Base-by-base conservation (phyloP, 2,329 filamentous ascomycete species). In the Arthrobotrys musiformis region DNA sequence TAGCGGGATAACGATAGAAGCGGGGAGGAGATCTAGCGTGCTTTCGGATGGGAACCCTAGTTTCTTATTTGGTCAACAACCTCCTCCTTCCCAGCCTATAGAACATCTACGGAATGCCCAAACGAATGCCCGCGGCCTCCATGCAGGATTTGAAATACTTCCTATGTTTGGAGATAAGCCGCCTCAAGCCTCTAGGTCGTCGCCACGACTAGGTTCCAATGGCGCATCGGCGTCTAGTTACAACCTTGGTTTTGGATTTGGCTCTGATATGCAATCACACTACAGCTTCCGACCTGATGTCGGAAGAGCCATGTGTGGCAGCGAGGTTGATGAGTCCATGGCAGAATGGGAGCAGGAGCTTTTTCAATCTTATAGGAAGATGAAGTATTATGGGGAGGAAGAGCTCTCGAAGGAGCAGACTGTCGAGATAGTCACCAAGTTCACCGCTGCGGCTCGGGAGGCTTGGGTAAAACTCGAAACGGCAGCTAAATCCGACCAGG, bases 371-470 rank as follows among this genome's bases (percentile, higher is more conserved):
- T 76, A 76, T 40, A 17, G 72, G 30, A 69, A 69, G 19, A 76
- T 76, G 56, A 76, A 76, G 46, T 76, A 76, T 22, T 76, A 76
- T 33, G 72, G 72, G n/a, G 72, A 76, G 66, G 72, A 76, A 35
- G 58, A 76, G 17, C 33, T 63, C 17, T 76, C 72, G 0, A 76
- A 76, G n/a, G 72, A 76, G 19, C 52, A 69, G 50, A 76, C 72
- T 1, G 48, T 66, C 4, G 72, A 76, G 22, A 70, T 76, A n/a
- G 58, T 70, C 13, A 64, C 56, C n/a, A 76, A 76, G 22, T 76
- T 76, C 50, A 76, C 72, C 1, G 56, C 72, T 2, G 35, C 72
- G 13, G 72, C 72, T 35, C 56, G 72, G n/a, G 64, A 61, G 15
- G 72, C 72, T n/a, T 76, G 66, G 50, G 40, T 60, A 3, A 76